Conservation (phyloP, 495 filamentous ascomycete genomes). For the Tuber magnatum region DNA sequence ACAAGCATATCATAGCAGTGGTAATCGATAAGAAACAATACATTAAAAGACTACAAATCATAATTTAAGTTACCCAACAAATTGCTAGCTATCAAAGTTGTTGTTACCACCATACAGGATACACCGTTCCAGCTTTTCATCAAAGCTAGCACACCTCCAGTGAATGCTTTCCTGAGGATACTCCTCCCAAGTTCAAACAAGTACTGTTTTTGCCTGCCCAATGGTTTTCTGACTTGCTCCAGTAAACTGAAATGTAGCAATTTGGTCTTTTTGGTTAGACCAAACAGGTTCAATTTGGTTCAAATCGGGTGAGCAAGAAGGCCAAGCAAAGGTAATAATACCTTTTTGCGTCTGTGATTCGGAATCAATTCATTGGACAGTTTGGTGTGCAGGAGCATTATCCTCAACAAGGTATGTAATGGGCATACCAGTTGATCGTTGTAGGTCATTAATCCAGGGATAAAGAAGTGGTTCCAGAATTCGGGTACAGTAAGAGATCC, state of each 20-base stretch:
- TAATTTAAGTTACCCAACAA: no score
- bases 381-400: not conserved
- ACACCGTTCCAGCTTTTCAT: not conserved
- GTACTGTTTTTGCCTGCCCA: not conserved
- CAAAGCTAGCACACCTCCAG: not conserved
- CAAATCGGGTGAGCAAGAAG: not conserved
- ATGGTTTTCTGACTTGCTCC: conserved; percentile 1
- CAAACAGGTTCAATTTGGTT: conserved; percentile 6
- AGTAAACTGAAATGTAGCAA: conserved; percentile 7
- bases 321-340: conserved; percentile 5
- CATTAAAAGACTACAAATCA: no score
- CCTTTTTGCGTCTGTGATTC: not conserved
- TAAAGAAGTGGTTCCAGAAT: not conserved
- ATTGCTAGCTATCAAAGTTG: no score
- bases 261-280: not conserved
- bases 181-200: not conserved
- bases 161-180: not conserved
- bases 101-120: conserved; percentile 1
- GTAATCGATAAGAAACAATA: no score
- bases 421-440: not conserved
- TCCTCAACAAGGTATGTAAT: conserved; percentile 7
- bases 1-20: no score
- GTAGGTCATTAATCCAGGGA: not conserved
- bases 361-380: not conserved
- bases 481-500: not conserved